Evolutionary conservation across 257 asterid species (phyloP).

Genomic region (Lycium barbarum): DNA sequence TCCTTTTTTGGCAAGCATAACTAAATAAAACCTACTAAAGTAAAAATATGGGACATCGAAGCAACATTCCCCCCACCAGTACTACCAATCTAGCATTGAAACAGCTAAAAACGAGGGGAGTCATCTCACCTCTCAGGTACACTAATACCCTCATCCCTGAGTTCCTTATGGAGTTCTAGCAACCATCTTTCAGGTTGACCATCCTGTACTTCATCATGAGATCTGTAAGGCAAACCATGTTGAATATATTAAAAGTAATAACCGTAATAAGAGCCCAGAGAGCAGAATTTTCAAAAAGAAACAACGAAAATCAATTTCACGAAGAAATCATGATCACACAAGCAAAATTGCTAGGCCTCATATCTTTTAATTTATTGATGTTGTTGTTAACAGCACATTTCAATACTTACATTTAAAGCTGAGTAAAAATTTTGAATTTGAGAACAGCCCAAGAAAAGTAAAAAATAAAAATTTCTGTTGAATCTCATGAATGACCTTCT

Average conservation of each 20-base stretch:
- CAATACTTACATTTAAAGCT: constrained; percentile 6
- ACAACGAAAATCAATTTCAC: constrained; percentile 8
- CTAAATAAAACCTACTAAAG: background rate
- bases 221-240: constrained; percentile 25
- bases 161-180: constrained; percentile 44
- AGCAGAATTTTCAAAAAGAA: background rate
- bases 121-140: constrained; percentile 48
- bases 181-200: constrained; percentile 44
- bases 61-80: background rate
- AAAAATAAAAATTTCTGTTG: background rate
- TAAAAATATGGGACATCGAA: background rate
- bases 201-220: constrained; percentile 32
- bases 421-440: background rate
- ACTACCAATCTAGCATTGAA: constrained; percentile 1
- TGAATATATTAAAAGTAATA: background rate
- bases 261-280: background rate
- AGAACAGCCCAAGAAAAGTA: constrained; percentile 5
- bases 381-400: background rate
- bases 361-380: background rate
- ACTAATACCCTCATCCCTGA: constrained; percentile 42
- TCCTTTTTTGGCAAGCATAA: background rate
- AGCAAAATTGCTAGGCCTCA: background rate
- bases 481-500: constrained; percentile 8
- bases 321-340: background rate
- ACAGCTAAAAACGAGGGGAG: background rate